Evolutionary conservation across 352 stramenopile genomes (phyloP), one percentile per base, ranked within the genome.

Genomic region (Aphanomyces cochlioides): DNA sequence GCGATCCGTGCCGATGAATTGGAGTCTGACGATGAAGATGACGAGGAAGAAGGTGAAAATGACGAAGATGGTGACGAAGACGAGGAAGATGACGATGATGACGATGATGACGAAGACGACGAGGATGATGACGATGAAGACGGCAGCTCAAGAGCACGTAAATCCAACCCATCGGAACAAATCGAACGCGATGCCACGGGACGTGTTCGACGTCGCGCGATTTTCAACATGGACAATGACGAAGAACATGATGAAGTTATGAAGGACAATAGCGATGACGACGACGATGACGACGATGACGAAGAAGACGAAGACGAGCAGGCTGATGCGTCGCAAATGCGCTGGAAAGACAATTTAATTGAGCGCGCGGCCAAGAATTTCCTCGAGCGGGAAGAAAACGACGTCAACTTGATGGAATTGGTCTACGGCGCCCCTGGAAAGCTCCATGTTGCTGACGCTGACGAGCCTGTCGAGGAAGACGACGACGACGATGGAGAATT

Each of bases 401-500:
- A 92, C 45, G 76, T 96, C 47, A 96, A 96, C 71, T 75, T 97
- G 4, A 96, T 97, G 88, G 90, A 97, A 61, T 74, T 96, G 12
- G 90, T 97, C 41, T 97, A 97, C 70, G 91, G 91, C 15, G 81
- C 89, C 47, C 79, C 81, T 15, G 80, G 86, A 56, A 95, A 95
- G 75, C 74, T 93, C 1, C 82, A 93, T 74, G 88, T 92, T 76
- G 91, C 72, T 7, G 87, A 96, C 59, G 79, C 75, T 1, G 87
- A 94, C 45, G 60, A 90, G 4, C 59, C 72, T 3, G 61, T 77
- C 8, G 69, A 79, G 10, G 74, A 77, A 5, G 84, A 91, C 1
- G 83, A 87, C 21, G 87, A 92, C 37, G 85, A 79, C 12, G 82
- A 91, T 56, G 79, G 76, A 28, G 93, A 93, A 56, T 94, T 96